phyloP scores from a whole-genome alignment of 352 stramenopile species.

The Lagenidium giganteum region DNA sequence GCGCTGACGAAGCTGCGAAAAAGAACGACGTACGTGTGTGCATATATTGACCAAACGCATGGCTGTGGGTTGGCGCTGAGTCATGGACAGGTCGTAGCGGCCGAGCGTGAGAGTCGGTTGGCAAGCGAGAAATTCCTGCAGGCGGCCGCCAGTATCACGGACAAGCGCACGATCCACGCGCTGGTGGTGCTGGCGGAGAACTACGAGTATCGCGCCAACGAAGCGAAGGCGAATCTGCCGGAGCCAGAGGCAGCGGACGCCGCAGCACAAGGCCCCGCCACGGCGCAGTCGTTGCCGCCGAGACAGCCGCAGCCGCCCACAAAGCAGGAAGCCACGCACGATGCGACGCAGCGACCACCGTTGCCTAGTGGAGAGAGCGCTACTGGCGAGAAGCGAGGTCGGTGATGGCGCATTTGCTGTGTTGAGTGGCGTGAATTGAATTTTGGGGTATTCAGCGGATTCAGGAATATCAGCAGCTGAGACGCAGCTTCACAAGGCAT shows the following conservation, averaged over 20 bases:
- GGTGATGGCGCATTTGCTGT: too few relatives aligned
- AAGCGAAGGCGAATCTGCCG: slow-evolving; percentile 32
- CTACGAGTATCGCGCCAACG: slow-evolving; percentile 71
- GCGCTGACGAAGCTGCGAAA: slow-evolving; percentile 54
- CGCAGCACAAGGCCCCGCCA: slow-evolving; percentile 1
- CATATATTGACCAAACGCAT: slow-evolving; percentile 1
- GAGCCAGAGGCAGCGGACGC: slow-evolving; percentile 17
- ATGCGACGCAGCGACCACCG: too few relatives aligned
- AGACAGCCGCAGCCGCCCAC: too few relatives aligned
- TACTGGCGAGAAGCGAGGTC: too few relatives aligned
- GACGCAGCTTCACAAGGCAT: slow-evolving; percentile 58
- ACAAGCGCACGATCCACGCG: slow-evolving; percentile 67
- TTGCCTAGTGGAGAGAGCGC: too few relatives aligned
- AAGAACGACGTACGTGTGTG: slow-evolving; percentile 40
- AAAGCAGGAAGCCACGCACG: background rate
- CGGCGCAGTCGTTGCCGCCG: too few relatives aligned
- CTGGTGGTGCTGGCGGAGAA: slow-evolving; percentile 70
- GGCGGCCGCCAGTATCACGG: slow-evolving; percentile 41
- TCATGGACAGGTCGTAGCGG: too few relatives aligned
- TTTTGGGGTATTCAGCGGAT: too few relatives aligned
- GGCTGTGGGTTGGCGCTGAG: too few relatives aligned
- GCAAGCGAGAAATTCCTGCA: slow-evolving; percentile 68
- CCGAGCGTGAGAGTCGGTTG: slow-evolving; percentile 63
- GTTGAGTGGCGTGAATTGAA: too few relatives aligned
- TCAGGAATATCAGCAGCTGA: too few relatives aligned